Percentiles rank a stretch among this genome's conserved stretches.
These are phyloP conservation scores for Blumeriella jaapii DNA, from an alignment of 2,329 filamentous ascomycete species.

Conservation along the genomic window DNA sequence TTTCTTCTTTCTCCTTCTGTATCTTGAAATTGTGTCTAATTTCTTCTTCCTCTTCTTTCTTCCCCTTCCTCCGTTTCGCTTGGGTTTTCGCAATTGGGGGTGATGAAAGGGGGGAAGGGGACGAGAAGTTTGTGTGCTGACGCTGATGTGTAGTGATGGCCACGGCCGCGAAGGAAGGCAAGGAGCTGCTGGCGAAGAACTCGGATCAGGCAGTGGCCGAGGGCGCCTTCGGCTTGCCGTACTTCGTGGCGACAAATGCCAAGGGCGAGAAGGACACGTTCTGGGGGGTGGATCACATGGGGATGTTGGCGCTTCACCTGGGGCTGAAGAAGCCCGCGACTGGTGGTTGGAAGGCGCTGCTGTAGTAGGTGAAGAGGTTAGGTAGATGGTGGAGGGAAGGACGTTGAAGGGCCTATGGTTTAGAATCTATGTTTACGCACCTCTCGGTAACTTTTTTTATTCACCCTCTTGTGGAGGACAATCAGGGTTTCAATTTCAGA, in stretches of 20 bases:
- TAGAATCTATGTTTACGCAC: no score
- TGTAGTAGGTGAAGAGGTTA: no score
- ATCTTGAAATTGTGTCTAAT: no score
- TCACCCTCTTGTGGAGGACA: no score
- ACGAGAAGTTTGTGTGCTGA: background rate
- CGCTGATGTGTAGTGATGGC: conserved; percentile 10
- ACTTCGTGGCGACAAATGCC: conserved; percentile 43
- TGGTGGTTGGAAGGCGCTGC: conserved; percentile 20
- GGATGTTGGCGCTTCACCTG: conserved; percentile 40
- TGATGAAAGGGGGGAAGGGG: background rate
- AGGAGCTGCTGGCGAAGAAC: conserved; percentile 31
- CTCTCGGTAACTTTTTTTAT: no score
- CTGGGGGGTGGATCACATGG: conserved; percentile 51
- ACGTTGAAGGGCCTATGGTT: no score
- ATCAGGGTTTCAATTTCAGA: no score
- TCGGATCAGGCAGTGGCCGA: conserved; percentile 39
- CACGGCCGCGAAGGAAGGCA: conserved; percentile 18
- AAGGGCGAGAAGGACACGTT: conserved; percentile 42
- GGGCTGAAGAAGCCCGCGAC: conserved; percentile 32
- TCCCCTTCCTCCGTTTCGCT: background rate
- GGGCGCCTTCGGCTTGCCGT: conserved; percentile 50
- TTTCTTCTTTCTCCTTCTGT: no score
- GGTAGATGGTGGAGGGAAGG: no score
- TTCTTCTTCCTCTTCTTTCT: background rate
- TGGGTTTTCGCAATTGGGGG: background rate